Evolutionary conservation across 208 protist genomes (phyloP).

Genomic region (Leishmania arabica): DNA sequence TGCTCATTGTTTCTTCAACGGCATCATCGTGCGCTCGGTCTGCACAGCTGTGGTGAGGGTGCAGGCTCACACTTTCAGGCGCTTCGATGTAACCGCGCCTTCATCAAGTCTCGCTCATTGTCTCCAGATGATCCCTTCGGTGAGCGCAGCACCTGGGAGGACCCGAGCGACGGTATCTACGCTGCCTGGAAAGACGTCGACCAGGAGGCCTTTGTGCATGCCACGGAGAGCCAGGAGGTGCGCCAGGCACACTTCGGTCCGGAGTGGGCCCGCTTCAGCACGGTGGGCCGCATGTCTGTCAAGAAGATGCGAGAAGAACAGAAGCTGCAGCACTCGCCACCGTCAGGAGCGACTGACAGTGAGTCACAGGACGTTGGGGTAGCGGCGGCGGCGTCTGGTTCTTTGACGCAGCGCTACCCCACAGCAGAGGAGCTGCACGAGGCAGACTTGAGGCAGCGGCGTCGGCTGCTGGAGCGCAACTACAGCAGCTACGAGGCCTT

Average conservation of each 20-base stretch:
- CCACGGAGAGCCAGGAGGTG: conserved; percentile 65
- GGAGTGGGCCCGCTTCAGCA: conserved; percentile 75
- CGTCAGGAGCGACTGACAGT: neutral
- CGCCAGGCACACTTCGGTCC: conserved; percentile 78
- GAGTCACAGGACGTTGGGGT: neutral
- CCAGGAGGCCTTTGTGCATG: conserved; percentile 65
- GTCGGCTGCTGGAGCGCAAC: conserved; percentile 55
- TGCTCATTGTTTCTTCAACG: neutral
- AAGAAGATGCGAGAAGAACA: conserved; percentile 60
- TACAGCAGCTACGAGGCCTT: conserved; percentile 78
- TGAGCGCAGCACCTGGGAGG: conserved; percentile 62
- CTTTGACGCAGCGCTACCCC: conserved; percentile 6
- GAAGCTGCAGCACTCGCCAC: neutral
- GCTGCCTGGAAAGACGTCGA: conserved; percentile 72
- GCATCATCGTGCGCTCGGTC: neutral
- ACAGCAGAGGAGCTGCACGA: conserved; percentile 56
- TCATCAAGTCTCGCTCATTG: conserved; percentile 50
- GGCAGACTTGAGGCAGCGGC: conserved; percentile 40
- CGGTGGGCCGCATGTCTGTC: conserved; percentile 62
- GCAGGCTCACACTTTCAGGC: neutral
- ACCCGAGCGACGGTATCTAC: conserved; percentile 68
- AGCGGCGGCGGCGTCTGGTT: neutral
- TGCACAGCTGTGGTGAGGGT: neutral
- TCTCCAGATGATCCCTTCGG: conserved; percentile 75
- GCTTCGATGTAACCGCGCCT: conserved; percentile 18